Percentiles rank a stretch among this genome's conserved stretches.
These are phyloP conservation scores for Pyrenophora seminiperda DNA, from an alignment of 2,329 filamentous ascomycete genomes.

Conservation along the genomic window DNA sequence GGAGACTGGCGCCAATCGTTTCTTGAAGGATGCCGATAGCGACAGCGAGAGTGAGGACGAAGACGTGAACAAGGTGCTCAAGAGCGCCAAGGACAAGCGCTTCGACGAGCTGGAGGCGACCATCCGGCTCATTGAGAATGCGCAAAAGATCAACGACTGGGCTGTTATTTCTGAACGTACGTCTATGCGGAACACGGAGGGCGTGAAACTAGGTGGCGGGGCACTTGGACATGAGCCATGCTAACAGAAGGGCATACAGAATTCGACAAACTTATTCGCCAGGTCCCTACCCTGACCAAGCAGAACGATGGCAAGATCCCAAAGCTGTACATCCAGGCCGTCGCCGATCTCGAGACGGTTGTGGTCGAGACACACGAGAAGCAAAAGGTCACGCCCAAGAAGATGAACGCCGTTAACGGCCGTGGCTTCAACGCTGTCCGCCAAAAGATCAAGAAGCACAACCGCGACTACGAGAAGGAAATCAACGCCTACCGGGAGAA, in stretches of 20 bases:
- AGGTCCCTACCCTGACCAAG: conserved; percentile 64
- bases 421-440: conserved; percentile 95
- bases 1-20: conserved; percentile 75
- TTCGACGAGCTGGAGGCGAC: conserved; percentile 90
- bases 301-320: conserved; percentile 75
- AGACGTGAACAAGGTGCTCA: conserved; percentile 83
- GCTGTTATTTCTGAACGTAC: conserved; percentile 85
- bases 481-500: conserved; percentile 86
- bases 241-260: conserved; percentile 59
- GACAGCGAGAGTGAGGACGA: conserved; percentile 84
- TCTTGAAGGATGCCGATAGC: conserved; percentile 80
- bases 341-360: conserved; percentile 91
- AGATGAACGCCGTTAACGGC: conserved; percentile 97
- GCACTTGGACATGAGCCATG: conserved; percentile 17
- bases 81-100: conserved; percentile 98
- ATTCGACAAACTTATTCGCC: conserved; percentile 91
- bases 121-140: conserved; percentile 92
- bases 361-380: conserved; percentile 94
- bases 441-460: conserved; percentile 98
- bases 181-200: conserved; percentile 37
- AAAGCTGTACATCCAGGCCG: conserved; percentile 89
- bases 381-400: conserved; percentile 94
- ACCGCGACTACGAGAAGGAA: conserved; percentile 88
- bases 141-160: conserved; percentile 97
- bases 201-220: conserved; percentile 4